Evolutionary conservation across 2,329 filamentous ascomycete genomes (phyloP).

Genomic region (Phaeosphaeria sp.): DNA sequence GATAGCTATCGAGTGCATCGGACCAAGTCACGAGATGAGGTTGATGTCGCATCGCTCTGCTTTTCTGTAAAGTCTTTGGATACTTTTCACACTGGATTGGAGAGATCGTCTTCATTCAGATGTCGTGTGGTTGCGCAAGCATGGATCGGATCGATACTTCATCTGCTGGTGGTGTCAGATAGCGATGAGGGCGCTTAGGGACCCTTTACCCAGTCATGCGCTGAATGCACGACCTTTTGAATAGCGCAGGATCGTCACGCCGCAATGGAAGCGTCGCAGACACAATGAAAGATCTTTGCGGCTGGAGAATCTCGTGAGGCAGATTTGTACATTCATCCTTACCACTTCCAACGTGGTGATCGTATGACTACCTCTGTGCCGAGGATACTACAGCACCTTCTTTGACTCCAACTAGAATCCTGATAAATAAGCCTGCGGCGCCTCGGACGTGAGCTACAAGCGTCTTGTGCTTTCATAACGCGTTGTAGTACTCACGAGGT

Average conservation of each 20-base stretch:
- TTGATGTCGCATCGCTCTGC: background rate
- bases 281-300: background rate
- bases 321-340: too few species aligned
- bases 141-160: background rate
- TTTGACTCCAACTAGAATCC: too few species aligned
- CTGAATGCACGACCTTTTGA: conserved; percentile 2
- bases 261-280: background rate
- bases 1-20: too few species aligned
- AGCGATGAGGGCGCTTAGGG: conserved; percentile 1
- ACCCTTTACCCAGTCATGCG: conserved; percentile 9
- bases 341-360: too few species aligned
- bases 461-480: too few species aligned
- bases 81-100: background rate
- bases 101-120: background rate
- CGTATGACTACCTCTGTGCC: too few species aligned
- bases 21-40: too few species aligned
- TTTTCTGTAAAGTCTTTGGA: background rate
- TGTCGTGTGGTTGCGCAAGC: conserved; percentile 1
- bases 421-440: too few species aligned
- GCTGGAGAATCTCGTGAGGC: too few species aligned
- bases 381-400: too few species aligned
- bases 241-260: background rate
- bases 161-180: background rate
- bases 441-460: too few species aligned
- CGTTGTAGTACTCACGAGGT: too few species aligned